These are phyloP conservation scores for Pseudocercospora eumusae DNA, from an alignment of 2,329 filamentous ascomycete species.

Conservation along the genomic window DNA sequence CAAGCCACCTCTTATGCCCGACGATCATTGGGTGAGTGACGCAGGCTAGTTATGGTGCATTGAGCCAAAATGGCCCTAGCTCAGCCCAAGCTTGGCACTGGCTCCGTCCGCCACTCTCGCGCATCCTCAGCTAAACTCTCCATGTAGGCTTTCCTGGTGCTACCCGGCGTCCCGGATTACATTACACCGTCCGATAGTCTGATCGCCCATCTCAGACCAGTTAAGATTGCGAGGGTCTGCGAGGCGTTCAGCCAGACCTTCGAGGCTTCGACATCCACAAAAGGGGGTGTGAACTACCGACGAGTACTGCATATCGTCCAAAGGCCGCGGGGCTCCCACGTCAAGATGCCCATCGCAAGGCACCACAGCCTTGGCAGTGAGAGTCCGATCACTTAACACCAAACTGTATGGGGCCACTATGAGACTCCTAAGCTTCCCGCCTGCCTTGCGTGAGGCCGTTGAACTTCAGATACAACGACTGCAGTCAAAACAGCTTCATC, in stretches of 20 bases:
- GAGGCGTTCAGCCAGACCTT: slow-evolving; percentile 4
- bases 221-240: background rate
- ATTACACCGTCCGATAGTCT: slow-evolving; percentile 3
- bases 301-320: slow-evolving; percentile 1
- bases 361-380: background rate
- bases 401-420: background rate
- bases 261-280: background rate
- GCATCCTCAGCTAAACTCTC: background rate
- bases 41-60: background rate
- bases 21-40: background rate
- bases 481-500: background rate
- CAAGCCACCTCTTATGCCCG: background rate
- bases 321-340: background rate
- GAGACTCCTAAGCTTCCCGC: slow-evolving; percentile 9
- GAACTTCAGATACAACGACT: slow-evolving; percentile 4
- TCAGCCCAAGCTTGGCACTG: slow-evolving; percentile 1
- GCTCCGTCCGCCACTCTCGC: background rate
- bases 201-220: background rate
- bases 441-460: slow-evolving; percentile 7
- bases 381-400: background rate
- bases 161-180: background rate
- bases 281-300: background rate
- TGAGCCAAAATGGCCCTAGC: slow-evolving; percentile 2
- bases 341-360: background rate
- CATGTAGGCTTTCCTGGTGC: background rate